A percentile compares a stretch with the other conserved stretches of the same genome.
Conservation (phyloP, 495 filamentous ascomycete genomes). For the Tuber indicum region DNA sequence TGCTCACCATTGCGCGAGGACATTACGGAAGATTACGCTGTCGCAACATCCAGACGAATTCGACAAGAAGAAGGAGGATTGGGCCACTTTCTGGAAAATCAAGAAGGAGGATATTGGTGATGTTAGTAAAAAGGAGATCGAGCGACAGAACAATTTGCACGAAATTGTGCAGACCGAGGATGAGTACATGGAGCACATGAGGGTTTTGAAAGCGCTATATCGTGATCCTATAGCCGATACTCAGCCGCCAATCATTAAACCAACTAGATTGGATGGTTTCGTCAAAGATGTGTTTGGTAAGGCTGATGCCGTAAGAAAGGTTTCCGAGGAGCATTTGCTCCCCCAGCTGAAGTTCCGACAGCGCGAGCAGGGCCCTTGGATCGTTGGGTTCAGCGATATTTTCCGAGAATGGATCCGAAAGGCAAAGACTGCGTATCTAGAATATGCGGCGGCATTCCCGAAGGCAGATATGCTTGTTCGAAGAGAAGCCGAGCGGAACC, state of each 20-base stretch:
- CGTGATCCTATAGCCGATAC: constrained; percentile 67
- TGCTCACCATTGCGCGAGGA: constrained; percentile 86
- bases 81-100: constrained; percentile 85
- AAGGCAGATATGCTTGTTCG: constrained; percentile 74
- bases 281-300: constrained; percentile 81
- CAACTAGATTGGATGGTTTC: constrained; percentile 68
- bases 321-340: constrained; percentile 89
- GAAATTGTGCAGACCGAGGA: constrained; percentile 95
- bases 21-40: constrained; percentile 87
- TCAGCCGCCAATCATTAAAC: constrained; percentile 73
- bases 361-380: constrained; percentile 91
- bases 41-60: constrained; percentile 46
- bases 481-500: constrained; percentile 75
- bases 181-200: constrained; percentile 76
- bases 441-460: constrained; percentile 83
- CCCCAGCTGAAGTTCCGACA: constrained; percentile 96
- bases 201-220: constrained; percentile 77
- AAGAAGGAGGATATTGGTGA: constrained; percentile 65
- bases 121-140: constrained; percentile 75
- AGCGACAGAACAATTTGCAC: constrained; percentile 89
- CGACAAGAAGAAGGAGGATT: constrained; percentile 69
- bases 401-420: constrained; percentile 99
- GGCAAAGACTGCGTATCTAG: constrained; percentile 78
- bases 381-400: constrained; percentile 90
- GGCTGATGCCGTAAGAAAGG: constrained; percentile 78